phyloP scores from a whole-genome alignment of 257 asterid genomes.

The Nicotiana undulata region DNA sequence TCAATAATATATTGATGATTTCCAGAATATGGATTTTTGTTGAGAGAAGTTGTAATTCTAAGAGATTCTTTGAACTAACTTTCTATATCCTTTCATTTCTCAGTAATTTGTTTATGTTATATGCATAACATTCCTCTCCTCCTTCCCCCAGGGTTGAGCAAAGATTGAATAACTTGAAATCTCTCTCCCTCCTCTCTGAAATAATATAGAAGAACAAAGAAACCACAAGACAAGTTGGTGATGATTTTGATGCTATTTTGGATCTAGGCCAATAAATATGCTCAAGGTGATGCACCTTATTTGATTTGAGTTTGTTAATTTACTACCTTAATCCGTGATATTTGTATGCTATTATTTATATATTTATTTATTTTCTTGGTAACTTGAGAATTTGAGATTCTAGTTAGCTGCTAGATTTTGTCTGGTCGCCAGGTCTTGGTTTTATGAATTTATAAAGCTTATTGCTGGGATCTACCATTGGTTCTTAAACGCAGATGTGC shows the following conservation, averaged over 20 bases:
- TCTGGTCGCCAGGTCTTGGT: neutral
- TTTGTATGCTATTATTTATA: neutral
- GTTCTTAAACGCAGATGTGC: neutral
- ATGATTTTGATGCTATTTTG: neutral
- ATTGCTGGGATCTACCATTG: neutral
- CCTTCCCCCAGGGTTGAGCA: neutral
- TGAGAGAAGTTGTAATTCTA: neutral
- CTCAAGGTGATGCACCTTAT: neutral
- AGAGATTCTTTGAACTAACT: neutral
- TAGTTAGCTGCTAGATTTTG: neutral
- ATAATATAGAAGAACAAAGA: neutral
- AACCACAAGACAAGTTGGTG: neutral
- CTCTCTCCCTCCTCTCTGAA: neutral
- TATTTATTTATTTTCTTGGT: neutral
- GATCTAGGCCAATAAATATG: neutral
- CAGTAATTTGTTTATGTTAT: neutral
- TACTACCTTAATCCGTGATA: neutral
- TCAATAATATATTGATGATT: neutral
- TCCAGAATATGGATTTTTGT: neutral
- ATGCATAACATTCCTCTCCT: neutral
- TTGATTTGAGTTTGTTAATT: neutral
- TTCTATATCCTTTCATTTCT: neutral
- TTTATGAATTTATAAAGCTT: neutral
- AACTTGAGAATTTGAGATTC: neutral
- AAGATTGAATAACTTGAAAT: neutral